Conservation (phyloP, 306 rosid species). For the Bauhinia variegata region DNA sequence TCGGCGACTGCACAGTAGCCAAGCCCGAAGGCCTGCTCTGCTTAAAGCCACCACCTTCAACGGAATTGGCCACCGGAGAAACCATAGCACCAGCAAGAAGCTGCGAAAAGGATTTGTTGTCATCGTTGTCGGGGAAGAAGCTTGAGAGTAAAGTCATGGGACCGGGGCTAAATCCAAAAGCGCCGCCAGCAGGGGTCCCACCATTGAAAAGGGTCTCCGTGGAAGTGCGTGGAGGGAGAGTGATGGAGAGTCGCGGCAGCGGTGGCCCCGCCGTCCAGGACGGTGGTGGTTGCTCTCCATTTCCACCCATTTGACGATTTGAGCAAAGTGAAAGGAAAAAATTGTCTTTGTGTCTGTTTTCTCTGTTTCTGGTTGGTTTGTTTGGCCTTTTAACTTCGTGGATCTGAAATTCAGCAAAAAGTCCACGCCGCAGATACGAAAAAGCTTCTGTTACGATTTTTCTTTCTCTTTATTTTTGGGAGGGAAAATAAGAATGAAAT, state of each 20-base stretch:
- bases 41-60: slow-evolving; percentile 33
- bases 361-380: slow-evolving; percentile 5
- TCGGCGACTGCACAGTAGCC: slow-evolving; percentile 37
- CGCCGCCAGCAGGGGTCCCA: slow-evolving; percentile 24
- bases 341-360: slow-evolving; percentile 3
- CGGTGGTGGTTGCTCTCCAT: slow-evolving; percentile 38
- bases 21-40: slow-evolving; percentile 31
- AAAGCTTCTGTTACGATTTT: slow-evolving; percentile 1
- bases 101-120: slow-evolving; percentile 78
- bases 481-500: neutral
- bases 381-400: slow-evolving; percentile 11
- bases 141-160: slow-evolving; percentile 80
- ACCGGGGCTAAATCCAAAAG: slow-evolving; percentile 72
- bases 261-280: slow-evolving; percentile 16
- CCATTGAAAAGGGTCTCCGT: slow-evolving; percentile 60
- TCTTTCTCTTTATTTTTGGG: neutral
- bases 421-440: slow-evolving; percentile 62
- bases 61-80: slow-evolving; percentile 51
- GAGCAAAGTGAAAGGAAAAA: neutral
- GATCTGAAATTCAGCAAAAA: slow-evolving; percentile 64
- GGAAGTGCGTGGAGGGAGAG: slow-evolving; percentile 62
- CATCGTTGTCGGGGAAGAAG: slow-evolving; percentile 62
- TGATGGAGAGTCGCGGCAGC: slow-evolving; percentile 52
- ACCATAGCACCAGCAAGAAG: slow-evolving; percentile 78
- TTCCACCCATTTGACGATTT: slow-evolving; percentile 51